Evolutionary conservation across 208 protist species (phyloP), one percentile per base, ranked within the genome.

Genomic region (Wallacemonas collosoma): DNA sequence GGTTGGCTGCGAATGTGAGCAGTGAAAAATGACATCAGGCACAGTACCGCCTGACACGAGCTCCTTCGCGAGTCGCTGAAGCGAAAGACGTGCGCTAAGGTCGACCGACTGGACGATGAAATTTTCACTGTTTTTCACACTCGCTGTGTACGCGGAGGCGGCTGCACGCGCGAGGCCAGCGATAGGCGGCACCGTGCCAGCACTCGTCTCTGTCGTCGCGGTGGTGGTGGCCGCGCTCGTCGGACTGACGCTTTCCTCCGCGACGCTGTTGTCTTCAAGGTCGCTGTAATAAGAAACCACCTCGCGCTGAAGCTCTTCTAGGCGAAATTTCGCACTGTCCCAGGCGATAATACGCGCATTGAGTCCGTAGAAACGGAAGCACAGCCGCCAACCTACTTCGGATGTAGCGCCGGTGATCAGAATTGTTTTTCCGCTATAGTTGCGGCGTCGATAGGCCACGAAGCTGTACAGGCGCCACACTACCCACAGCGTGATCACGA

Each of bases 391-490:
- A 3, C 85, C 86, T 11, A 93, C 55, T 55, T 69, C 77, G 47
- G 75, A 78, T 65, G 75, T 80, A 35, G 83, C 88, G 15, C 88
- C 88, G 0, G 79, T 89, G n/a, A 93, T 73, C 6, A 93, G 68
- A 36, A 93, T 81, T 2, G 74, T 84, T 66, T 88, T 83, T 12
- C 85, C 81, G 14, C 47, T 55, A 40, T 88, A 57, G 35, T 57
- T 69, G 9, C 61, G 77, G 8, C 70, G 53, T 39, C 74, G 76
- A 58, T 91, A 90, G 9, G 61, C 66, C 14, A 91, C 76, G 55
- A 81, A 68, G 62, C 69, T 57, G 57, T 81, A 87, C 4, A 82
- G 45, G 2, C 63, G 74, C 88, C 88, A 91, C 26, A 85, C n/a
- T 0, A 87, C 17, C 80, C 83, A 89, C 36, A 88, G 55, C 8